Percentiles rank a stretch among this genome's conserved stretches.
phyloP scores from a whole-genome alignment of 2,329 filamentous ascomycete species.

The Phialocephala subalpina region DNA sequence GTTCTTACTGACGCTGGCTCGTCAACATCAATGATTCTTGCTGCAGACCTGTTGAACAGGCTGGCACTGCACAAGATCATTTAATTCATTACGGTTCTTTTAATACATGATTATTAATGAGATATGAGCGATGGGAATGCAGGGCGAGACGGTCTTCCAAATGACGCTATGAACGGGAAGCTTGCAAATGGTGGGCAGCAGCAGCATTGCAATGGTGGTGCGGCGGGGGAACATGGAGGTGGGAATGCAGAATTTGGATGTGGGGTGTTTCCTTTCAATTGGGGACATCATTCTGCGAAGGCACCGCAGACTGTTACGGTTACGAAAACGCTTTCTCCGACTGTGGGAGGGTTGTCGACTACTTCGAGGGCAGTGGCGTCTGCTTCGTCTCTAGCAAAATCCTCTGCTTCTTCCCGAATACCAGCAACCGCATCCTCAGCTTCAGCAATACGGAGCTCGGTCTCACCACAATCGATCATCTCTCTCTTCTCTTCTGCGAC shows the following conservation, averaged over 20 bases:
- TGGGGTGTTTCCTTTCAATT: background rate
- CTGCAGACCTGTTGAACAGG: constrained; percentile 15
- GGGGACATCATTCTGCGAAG: background rate
- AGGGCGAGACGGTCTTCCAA: background rate
- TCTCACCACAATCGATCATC: background rate
- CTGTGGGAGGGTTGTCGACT: background rate
- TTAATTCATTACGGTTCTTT: background rate
- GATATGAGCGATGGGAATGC: constrained; percentile 8
- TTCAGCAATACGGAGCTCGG: background rate
- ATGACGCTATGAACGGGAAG: background rate
- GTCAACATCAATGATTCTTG: constrained; percentile 10
- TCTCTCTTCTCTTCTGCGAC: background rate
- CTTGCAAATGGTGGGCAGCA: background rate
- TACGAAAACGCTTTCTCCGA: background rate
- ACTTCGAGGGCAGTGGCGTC: background rate
- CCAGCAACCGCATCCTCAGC: no score
- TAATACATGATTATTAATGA: constrained; percentile 6
- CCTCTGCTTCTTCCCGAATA: no score
- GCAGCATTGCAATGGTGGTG: background rate
- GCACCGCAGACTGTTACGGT: background rate
- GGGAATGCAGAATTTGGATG: background rate
- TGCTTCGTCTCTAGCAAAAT: background rate
- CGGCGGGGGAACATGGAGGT: background rate
- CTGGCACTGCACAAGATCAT: constrained; percentile 4
- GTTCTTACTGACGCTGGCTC: constrained; percentile 16